Percentiles rank a stretch among this genome's conserved stretches.
These are phyloP conservation scores for Babesia caballi DNA, from an alignment of 169 alveolate genomes.

Conservation along the genomic window DNA sequence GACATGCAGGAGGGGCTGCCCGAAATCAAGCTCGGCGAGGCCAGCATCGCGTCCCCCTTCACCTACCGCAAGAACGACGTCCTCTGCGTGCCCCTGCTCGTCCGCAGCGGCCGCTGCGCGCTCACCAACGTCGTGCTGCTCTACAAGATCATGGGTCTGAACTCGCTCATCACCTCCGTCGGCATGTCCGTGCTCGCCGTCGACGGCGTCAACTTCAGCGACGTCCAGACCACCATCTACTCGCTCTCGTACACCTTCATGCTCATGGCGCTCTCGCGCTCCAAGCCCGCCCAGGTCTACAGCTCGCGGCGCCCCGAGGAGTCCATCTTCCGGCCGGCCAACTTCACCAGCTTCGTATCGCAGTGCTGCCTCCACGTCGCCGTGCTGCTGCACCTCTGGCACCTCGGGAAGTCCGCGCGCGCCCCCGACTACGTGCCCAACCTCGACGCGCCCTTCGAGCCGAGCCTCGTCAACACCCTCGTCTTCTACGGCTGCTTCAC, in stretches of 20 bases:
- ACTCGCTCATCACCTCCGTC: slow-evolving; percentile 92
- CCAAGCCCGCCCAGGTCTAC: slow-evolving; percentile 65
- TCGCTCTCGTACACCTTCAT: slow-evolving; percentile 74
- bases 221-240: slow-evolving; percentile 90
- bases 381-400: slow-evolving; percentile 78
- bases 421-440: slow-evolving; percentile 61
- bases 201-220: slow-evolving; percentile 97
- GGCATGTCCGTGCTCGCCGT: slow-evolving; percentile 90
- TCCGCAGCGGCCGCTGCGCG: slow-evolving; percentile 93
- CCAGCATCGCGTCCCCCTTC: slow-evolving; percentile 98
- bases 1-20: slow-evolving; percentile 80
- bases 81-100: slow-evolving; percentile 87
- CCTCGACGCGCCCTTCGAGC: slow-evolving; percentile 83
- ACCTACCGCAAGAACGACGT: slow-evolving; percentile 90
- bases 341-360: slow-evolving; percentile 65
- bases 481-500: slow-evolving; percentile 78
- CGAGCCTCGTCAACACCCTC: slow-evolving; percentile 84
- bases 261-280: slow-evolving; percentile 68
- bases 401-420: slow-evolving; percentile 64
- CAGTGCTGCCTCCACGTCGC: slow-evolving; percentile 77
- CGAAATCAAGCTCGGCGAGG: slow-evolving; percentile 91
- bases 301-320: slow-evolving; percentile 65
- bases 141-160: slow-evolving; percentile 94
- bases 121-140: slow-evolving; percentile 91
- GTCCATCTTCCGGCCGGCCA: slow-evolving; percentile 64